Evolutionary conservation across 1,139 yeast genomes (phyloP), one percentile per base, ranked within the genome.

Genomic region (Yamadazyma trypodendri): DNA sequence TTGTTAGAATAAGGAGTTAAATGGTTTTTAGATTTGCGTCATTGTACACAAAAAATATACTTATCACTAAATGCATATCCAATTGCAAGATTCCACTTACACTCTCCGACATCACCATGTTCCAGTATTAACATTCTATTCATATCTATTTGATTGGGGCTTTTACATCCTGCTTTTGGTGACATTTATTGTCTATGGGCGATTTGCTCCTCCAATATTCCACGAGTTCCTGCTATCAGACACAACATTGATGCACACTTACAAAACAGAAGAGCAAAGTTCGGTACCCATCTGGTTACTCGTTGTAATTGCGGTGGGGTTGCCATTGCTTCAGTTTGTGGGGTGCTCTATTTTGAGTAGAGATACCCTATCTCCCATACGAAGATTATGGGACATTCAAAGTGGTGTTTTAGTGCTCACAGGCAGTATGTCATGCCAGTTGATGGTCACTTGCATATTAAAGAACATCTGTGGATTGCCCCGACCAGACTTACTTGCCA

Each of bases 391-490:
- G 78, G 77, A 73, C 44, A 51, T 68, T 2, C 65, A 65, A 42
- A 52, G 60, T 32, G 72, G 66, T 0, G 37, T 63, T 3, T 51
- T 70, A 31, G 63, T 68, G 12, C 51, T 72, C 22, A 43, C 65
- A 37, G 77, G 74, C 1, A 61, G 71, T 10, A 58, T 63, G 41
- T 55, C 74, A 0, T 54, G 64, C 12, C 77, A 73, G 43, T 46
- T 71, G 21, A 45, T 64, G 42, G 50, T 69, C 4, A 73, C 73
- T 1, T 63, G 70, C 18, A 52, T 72, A 14, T 51, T 75, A 30
- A 75, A 75, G 44, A 72, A 72, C 40, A 55, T 62, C 3, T 50
- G 72, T 35, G 79, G 77, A 2, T 44, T 65, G 4, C 75, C 76
- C 0, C 50, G 79, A 36, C 80, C 79, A 0, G 80, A 75, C 50